Conservation (phyloP, 139 green algal species). For the Monoraphidium neglectum region DNA sequence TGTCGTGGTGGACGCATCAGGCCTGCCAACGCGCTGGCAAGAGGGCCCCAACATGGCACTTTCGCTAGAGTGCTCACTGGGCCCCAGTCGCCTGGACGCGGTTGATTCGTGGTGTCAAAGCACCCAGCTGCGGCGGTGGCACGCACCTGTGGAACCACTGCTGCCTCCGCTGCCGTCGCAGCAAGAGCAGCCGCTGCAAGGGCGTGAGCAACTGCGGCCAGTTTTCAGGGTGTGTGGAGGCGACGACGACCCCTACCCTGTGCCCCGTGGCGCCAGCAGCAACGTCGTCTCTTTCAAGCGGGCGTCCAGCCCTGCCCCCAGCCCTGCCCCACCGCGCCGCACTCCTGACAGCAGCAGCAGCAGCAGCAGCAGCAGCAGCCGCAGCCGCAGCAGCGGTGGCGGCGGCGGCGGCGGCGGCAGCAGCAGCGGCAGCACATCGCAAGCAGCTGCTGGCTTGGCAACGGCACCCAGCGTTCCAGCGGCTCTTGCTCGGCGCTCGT, state of each 20-base stretch:
- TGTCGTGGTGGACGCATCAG: slow-evolving; percentile 15
- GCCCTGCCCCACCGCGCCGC: too few relatives aligned
- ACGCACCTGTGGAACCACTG: too few relatives aligned
- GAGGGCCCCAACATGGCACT: slow-evolving; percentile 24
- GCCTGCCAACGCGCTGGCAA: slow-evolving; percentile 20
- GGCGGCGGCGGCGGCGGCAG: background rate
- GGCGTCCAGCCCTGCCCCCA: too few relatives aligned
- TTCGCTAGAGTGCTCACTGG: too few relatives aligned
- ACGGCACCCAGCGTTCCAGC: slow-evolving; percentile 14
- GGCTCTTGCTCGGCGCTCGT: too few relatives aligned
- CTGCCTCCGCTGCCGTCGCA: background rate
- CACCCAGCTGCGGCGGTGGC: background rate
- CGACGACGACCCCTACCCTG: background rate
- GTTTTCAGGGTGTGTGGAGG: background rate
- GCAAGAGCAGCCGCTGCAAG: too few relatives aligned
- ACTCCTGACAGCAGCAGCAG: background rate
- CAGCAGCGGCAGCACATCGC: background rate
- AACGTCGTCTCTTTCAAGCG: too few relatives aligned
- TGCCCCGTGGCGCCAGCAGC: too few relatives aligned
- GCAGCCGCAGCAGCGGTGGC: slow-evolving; percentile 11
- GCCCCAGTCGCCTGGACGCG: too few relatives aligned
- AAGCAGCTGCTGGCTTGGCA: slow-evolving; percentile 6
- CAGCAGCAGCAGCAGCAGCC: background rate
- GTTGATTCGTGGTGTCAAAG: background rate
- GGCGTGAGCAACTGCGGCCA: too few relatives aligned